These are phyloP conservation scores for Paramecium sonneborni DNA, from an alignment of 73 alveolate genomes.

Conservation along the genomic window DNA sequence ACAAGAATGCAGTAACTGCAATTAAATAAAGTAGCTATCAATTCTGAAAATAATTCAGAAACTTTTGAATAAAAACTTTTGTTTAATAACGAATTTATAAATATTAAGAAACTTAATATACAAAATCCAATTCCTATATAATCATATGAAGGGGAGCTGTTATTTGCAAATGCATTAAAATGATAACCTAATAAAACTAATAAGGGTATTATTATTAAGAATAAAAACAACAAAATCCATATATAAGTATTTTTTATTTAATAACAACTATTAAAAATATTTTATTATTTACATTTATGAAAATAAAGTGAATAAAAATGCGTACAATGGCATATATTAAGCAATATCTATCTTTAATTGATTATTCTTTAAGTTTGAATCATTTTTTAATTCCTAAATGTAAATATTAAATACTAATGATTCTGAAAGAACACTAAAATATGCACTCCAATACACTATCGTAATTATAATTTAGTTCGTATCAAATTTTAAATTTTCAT, in stretches of 20 bases:
- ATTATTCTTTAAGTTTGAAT: neutral
- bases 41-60: neutral
- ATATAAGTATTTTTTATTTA: neutral
- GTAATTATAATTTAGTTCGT: neutral
- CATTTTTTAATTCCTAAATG: neutral
- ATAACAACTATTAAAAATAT: neutral
- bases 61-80: neutral
- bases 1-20: neutral
- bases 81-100: neutral
- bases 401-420: neutral
- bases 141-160: neutral
- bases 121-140: slow-evolving; percentile 5
- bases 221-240: neutral
- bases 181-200: neutral
- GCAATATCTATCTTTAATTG: neutral
- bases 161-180: neutral
- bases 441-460: slow-evolving; percentile 28
- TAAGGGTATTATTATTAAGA: neutral
- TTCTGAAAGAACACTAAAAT: neutral
- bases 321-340: neutral
- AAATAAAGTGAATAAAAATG: neutral
- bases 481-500: neutral
- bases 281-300: neutral
- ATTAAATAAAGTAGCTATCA: neutral
- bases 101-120: neutral